Conservation (phyloP, 208 protist species). For the Herpetomonas tarakana region DNA sequence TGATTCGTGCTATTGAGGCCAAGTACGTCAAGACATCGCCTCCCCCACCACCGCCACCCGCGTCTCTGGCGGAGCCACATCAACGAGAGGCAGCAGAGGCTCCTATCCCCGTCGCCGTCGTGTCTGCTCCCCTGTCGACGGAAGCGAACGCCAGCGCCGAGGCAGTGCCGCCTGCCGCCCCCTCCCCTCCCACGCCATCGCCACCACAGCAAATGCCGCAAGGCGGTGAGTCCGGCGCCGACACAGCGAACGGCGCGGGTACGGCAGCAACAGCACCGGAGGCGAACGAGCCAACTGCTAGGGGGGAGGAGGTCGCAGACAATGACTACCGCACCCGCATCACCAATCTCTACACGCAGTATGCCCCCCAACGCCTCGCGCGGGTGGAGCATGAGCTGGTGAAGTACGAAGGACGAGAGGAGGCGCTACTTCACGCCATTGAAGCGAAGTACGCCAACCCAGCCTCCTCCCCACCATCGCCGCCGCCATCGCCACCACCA, state of each 20-base stretch:
- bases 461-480: neutral
- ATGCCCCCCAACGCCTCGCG: slow-evolving; percentile 37
- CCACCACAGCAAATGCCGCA: too few species aligned
- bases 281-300: neutral
- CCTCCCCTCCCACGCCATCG: too few species aligned
- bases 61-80: slow-evolving; percentile 1
- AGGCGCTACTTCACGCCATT: slow-evolving; percentile 25
- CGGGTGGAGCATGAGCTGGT: slow-evolving; percentile 34
- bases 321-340: slow-evolving; percentile 26
- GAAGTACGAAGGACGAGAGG: slow-evolving; percentile 42
- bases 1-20: slow-evolving; percentile 14
- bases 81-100: too few species aligned
- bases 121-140: slow-evolving; percentile 12
- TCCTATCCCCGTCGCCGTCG: too few species aligned
- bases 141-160: neutral
- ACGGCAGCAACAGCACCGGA: neutral
- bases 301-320: neutral
- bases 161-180: too few species aligned
- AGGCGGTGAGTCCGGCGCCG: neutral
- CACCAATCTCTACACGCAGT: slow-evolving; percentile 24
- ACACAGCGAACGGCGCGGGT: neutral
- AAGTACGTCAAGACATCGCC: slow-evolving; percentile 13
- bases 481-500: neutral
- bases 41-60: neutral
- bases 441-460: neutral